phyloP scores from a whole-genome alignment of 805 yeast species.

The Ogataea ramenticola region DNA sequence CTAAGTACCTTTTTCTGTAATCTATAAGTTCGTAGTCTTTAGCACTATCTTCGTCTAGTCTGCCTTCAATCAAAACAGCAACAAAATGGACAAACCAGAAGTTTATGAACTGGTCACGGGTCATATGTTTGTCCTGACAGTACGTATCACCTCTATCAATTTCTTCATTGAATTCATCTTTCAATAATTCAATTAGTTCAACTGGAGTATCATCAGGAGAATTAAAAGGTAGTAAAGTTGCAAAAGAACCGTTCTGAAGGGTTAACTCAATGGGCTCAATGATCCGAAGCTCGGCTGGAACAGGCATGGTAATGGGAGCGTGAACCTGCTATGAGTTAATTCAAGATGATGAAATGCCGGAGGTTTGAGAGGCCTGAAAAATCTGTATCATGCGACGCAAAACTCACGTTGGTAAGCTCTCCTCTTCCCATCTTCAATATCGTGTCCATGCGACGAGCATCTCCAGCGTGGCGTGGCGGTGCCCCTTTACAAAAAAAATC shows the following conservation, averaged over 20 bases:
- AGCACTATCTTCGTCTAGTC: constrained; percentile 5
- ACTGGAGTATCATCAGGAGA: constrained; percentile 41
- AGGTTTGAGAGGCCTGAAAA: no score
- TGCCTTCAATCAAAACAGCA: constrained; percentile 51
- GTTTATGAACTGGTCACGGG: constrained; percentile 43
- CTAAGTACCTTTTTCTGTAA: constrained; percentile 49
- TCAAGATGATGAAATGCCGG: not conserved
- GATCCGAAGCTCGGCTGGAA: constrained; percentile 4
- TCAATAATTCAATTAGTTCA: constrained; percentile 38
- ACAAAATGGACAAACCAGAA: constrained; percentile 66
- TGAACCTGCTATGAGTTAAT: no score
- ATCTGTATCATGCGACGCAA: no score
- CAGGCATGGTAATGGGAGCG: constrained; percentile 3
- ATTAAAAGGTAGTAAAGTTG: constrained; percentile 58
- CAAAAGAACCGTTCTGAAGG: constrained; percentile 19
- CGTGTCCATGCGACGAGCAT: no score
- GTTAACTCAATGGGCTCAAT: constrained; percentile 8
- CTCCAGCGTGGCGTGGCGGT: not conserved
- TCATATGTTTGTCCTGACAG: constrained; percentile 39
- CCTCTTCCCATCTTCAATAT: no score
- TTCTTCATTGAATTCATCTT: constrained; percentile 51
- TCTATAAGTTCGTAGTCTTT: constrained; percentile 17
- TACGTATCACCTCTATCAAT: constrained; percentile 72
- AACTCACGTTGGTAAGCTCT: no score
- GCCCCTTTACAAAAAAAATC: no score